Evolutionary conservation across 2,329 filamentous ascomycete species (phyloP).

Genomic region (Botryosphaeria agaves): DNA sequence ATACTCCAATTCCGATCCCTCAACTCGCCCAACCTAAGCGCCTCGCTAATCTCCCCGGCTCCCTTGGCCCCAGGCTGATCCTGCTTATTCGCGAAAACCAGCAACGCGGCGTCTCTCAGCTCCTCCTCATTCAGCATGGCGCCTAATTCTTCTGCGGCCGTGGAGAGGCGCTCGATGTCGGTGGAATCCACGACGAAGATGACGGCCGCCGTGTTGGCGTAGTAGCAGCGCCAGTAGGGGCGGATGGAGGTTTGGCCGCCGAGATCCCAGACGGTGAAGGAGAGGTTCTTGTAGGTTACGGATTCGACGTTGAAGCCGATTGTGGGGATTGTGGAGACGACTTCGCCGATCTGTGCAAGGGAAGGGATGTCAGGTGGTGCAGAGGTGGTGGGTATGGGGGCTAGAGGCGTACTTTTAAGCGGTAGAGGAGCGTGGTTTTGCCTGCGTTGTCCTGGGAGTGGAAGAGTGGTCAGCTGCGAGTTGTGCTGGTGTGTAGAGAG

Average conservation of each 20-base stretch:
- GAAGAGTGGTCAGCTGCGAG: too few relatives aligned
- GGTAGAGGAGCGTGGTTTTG: conserved; percentile 93
- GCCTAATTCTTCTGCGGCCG: conserved; percentile 77
- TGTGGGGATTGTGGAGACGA: conserved; percentile 96
- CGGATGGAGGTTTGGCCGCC: conserved; percentile 97
- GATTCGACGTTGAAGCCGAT: conserved; percentile 99
- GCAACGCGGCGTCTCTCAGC: conserved; percentile 73
- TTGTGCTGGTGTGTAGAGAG: too few relatives aligned
- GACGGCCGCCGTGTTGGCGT: conserved; percentile 93
- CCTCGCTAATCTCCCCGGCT: conserved; percentile 91
- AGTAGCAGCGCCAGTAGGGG: conserved; percentile 99
- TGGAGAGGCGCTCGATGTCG: conserved; percentile 87
- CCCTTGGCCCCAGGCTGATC: conserved; percentile 95
- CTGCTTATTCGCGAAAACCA: conserved; percentile 98
- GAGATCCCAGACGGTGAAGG: conserved; percentile 98
- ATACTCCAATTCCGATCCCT: conserved; percentile 99
- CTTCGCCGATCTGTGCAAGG: conserved; percentile 67
- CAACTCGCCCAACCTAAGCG: conserved; percentile 73
- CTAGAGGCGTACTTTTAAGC: conserved; percentile 57
- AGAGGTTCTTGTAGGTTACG: conserved; percentile 94
- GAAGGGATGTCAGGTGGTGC: neutral
- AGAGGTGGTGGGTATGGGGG: too few relatives aligned
- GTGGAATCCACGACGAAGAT: conserved; percentile 98
- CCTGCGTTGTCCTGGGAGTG: conserved; percentile 82
- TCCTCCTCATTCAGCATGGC: conserved; percentile 98